phyloP scores from a whole-genome alignment of 148 eudicot species.

The Drosera capensis region DNA sequence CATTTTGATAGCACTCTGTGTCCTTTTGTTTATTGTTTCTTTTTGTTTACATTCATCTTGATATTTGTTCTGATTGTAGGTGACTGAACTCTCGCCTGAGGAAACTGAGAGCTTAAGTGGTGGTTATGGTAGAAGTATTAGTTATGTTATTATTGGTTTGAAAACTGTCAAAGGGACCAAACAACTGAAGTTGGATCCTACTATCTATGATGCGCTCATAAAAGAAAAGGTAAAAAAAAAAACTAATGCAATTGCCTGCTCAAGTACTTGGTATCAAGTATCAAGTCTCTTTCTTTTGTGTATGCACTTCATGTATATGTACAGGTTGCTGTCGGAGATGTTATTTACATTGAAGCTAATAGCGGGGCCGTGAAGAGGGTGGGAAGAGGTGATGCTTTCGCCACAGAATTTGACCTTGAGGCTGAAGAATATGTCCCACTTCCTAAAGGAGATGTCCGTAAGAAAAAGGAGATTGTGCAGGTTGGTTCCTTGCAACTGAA shows the following conservation, averaged over 20 bases:
- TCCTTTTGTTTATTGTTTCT: too few species aligned
- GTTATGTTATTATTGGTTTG: slow-evolving; percentile 88
- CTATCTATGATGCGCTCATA: slow-evolving; percentile 89
- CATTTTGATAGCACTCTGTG: too few species aligned
- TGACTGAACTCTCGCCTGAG: slow-evolving; percentile 96
- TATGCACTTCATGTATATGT: background rate
- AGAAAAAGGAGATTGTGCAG: slow-evolving; percentile 98
- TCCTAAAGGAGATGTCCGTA: slow-evolving; percentile 99
- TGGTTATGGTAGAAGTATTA: slow-evolving; percentile 93
- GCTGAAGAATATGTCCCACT: slow-evolving; percentile 99
- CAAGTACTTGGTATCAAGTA: too few species aligned
- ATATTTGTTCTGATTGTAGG: slow-evolving; percentile 21
- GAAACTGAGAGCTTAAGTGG: slow-evolving; percentile 95
- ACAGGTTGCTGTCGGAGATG: slow-evolving; percentile 98
- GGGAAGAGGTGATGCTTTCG: slow-evolving; percentile 98
- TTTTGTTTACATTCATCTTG: too few species aligned
- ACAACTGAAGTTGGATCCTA: slow-evolving; percentile 91
- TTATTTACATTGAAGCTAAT: slow-evolving; percentile 87
- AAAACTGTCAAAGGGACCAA: slow-evolving; percentile 97
- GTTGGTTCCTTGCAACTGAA: slow-evolving; percentile 17
- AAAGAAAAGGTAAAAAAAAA: slow-evolving; percentile 88
- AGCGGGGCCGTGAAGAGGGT: slow-evolving; percentile 98
- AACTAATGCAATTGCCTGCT: too few species aligned
- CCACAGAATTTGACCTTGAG: slow-evolving; percentile 97
- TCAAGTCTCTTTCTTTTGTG: too few species aligned